These are phyloP conservation scores for Tricholoma sp. DNA, from an alignment of 768 basidiomycete genomes.

Conservation along the genomic window DNA sequence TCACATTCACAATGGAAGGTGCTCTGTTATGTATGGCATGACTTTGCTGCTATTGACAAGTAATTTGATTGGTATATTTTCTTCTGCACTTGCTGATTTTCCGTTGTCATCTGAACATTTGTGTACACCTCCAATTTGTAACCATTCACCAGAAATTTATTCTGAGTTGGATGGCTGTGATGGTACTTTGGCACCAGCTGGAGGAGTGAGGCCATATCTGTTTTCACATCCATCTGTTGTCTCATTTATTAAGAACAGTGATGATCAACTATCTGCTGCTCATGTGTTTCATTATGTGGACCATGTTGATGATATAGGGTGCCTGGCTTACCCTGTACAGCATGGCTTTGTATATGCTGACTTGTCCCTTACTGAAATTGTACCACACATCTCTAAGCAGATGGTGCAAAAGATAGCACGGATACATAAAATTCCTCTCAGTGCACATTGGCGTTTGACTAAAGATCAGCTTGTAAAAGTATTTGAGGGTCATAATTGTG, in stretches of 20 bases:
- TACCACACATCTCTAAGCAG: neutral
- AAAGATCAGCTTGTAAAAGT: neutral
- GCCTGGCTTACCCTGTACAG: neutral
- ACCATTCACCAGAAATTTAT: too few species aligned
- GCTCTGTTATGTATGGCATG: neutral
- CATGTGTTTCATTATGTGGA: neutral
- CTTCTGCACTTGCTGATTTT: neutral
- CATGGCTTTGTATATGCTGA: constrained; percentile 1
- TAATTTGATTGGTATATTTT: neutral
- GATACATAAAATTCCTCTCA: neutral
- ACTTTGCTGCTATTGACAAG: neutral
- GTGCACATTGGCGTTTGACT: neutral
- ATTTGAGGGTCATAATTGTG: neutral
- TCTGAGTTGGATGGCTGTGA: too few species aligned
- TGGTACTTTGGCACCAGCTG: neutral
- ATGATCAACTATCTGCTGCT: neutral
- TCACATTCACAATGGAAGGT: neutral
- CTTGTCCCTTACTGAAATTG: neutral
- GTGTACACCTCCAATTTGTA: too few species aligned
- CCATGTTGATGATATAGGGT: neutral
- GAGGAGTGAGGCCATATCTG: neutral
- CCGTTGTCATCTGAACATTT: too few species aligned
- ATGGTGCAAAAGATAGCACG: neutral
- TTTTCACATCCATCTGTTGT: neutral
- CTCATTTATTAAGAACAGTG: neutral